phyloP scores from a whole-genome alignment of 306 rosid species.

The Castanopsis chinensis region DNA sequence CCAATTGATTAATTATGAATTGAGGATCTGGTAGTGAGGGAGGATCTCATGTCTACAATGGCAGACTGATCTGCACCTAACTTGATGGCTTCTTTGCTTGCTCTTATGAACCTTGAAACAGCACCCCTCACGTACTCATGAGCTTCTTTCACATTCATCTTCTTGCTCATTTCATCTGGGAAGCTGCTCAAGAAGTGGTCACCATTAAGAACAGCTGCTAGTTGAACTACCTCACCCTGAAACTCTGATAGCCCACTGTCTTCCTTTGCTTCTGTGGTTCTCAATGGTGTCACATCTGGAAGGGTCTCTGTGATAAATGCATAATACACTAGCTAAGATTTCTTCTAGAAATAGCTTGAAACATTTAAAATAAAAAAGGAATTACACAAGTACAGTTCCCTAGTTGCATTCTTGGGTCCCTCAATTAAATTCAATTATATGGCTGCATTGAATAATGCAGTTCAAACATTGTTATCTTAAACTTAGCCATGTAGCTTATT shows the following conservation, averaged over 20 bases:
- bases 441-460: no score
- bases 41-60: conserved; percentile 98
- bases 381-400: no score
- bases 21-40: conserved; percentile 91
- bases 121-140: conserved; percentile 76
- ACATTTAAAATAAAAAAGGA: no score
- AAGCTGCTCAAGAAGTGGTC: conserved; percentile 91
- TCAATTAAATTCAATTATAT: no score
- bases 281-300: conserved; percentile 77
- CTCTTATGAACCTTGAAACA: conserved; percentile 86
- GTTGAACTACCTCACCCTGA: conserved; percentile 89
- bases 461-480: no score
- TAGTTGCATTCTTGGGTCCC: no score
- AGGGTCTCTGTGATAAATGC: conserved; percentile 58
- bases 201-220: conserved; percentile 92
- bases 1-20: conserved; percentile 38
- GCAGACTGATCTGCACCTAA: conserved; percentile 89
- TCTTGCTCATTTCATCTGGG: conserved; percentile 80
- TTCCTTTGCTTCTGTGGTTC: conserved; percentile 73
- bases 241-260: conserved; percentile 61
- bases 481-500: no score
- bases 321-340: neutral
- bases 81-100: conserved; percentile 91
- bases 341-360: no score
- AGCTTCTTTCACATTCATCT: conserved; percentile 85